These are phyloP conservation scores for Dicorynia guianensis DNA, from an alignment of 306 rosid species.

Conservation along the genomic window DNA sequence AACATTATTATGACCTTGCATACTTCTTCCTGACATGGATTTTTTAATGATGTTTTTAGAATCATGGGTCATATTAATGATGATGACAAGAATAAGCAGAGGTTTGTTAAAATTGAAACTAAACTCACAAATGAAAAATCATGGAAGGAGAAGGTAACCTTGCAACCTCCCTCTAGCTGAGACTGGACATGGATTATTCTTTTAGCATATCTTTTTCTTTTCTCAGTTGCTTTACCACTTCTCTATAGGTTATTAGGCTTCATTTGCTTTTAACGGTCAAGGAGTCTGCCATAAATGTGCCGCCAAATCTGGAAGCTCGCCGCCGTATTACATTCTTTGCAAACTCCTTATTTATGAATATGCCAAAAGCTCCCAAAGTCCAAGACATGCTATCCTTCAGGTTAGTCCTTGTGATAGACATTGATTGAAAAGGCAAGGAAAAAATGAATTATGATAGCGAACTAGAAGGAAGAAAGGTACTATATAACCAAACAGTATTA, in stretches of 20 bases:
- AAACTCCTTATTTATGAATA: constrained; percentile 75
- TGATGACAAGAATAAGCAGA: constrained; percentile 51
- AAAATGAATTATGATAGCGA: not conserved
- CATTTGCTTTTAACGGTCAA: constrained; percentile 73
- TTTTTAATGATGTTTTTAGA: constrained; percentile 46
- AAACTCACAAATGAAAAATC: too few relatives aligned
- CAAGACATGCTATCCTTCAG: constrained; percentile 75
- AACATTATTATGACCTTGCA: not conserved
- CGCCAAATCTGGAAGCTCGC: constrained; percentile 78
- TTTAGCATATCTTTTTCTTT: constrained; percentile 13
- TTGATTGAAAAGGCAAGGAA: not conserved
- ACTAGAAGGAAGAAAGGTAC: not conserved
- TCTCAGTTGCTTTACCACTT: constrained; percentile 12
- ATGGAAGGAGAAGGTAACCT: constrained; percentile 70
- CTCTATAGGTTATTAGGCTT: constrained; percentile 65
- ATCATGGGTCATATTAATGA: constrained; percentile 34
- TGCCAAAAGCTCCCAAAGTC: constrained; percentile 74
- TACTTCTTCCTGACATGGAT: constrained; percentile 24
- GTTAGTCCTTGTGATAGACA: constrained; percentile 43
- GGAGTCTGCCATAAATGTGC: constrained; percentile 83
- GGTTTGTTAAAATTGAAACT: too few relatives aligned
- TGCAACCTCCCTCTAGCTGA: constrained; percentile 1
- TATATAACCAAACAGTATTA: not conserved
- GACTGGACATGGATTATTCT: not conserved
- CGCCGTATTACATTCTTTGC: constrained; percentile 84